Evolutionary conservation across 1,284 basidiomycete genomes (phyloP), one percentile per base, ranked within the genome.

Genomic region (Cystobasidium pallidum): DNA sequence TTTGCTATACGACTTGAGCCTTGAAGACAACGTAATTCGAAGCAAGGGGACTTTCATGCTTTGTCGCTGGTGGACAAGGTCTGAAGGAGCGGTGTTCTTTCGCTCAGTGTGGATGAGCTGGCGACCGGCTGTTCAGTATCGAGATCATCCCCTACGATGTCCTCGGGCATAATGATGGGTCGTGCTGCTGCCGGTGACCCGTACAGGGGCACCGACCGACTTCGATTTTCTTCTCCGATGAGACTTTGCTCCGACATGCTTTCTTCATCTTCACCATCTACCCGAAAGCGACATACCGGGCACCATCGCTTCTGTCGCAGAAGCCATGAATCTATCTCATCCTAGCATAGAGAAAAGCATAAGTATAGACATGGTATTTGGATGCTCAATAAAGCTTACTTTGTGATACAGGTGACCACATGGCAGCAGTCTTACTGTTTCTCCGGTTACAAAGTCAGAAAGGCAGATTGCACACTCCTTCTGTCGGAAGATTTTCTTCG

Each of bases 401-500:
- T 90, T 83, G 81, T 92, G 90, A 80, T 91, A 92, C 68, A 94
- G 87, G 80, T 95, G 93, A 65, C 91, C 89, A 78, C 93, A 96
- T 0, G 93, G 93, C 58, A 95, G 80, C 64, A 94, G 91, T 75
- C 92, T 86, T 41, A 95, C 91, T 75, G 87, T 85, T 79, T 96
- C 93, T 1, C 92, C 92, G 76, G 88, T 87, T 47, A 83, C 87
- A 77, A 95, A 95, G 75, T 89, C 87, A 75, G 86, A 89, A 75
- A 96, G 84, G 80, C 93, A 96, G 75, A 96, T 94, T 13, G 92
- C 90, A 78, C 93, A 96, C 79, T 71, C 68, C n/a, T 61, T 45
- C 43, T 71, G 68, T 7, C 34, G 47, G 49, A 71, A 71, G n/a
- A 71, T 64, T 41, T 71, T 71, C 47, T 59, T 57, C 24, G 68